phyloP scores from a whole-genome alignment of 1,139 yeast species.

The Debaryomyces robertsiae region DNA sequence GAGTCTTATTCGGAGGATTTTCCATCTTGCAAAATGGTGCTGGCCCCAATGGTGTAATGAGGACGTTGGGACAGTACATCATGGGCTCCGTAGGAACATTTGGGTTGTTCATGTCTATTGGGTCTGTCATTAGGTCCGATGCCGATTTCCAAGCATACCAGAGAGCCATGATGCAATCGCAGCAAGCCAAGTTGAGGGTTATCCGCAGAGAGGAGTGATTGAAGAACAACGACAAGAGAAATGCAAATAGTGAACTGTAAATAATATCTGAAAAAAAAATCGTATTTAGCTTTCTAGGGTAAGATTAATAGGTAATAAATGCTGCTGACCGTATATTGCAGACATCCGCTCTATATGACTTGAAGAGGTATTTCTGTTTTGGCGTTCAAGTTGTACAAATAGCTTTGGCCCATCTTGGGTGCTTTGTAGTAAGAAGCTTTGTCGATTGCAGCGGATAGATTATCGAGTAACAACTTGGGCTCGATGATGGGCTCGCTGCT shows the following conservation, averaged over 20 bases:
- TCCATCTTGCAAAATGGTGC: constrained; percentile 92
- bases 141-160: constrained; percentile 47
- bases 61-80: constrained; percentile 95
- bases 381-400: constrained; percentile 34
- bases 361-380: constrained; percentile 10
- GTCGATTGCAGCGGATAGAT: constrained; percentile 24
- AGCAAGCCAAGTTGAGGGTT: constrained; percentile 40
- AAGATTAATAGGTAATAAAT: constrained; percentile 7
- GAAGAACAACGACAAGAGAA: constrained; percentile 4
- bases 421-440: constrained; percentile 27
- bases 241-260: not conserved
- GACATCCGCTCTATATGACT: not conserved
- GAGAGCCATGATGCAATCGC: constrained; percentile 38
- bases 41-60: constrained; percentile 97
- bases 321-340: not conserved
- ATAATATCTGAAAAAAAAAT: constrained; percentile 1
- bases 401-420: constrained; percentile 49
- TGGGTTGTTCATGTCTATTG: constrained; percentile 94
- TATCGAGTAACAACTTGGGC: constrained; percentile 55
- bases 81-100: constrained; percentile 97
- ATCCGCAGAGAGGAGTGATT: constrained; percentile 24
- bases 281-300: constrained; percentile 8
- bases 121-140: constrained; percentile 88
- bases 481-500: constrained; percentile 87
- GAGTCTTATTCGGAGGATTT: constrained; percentile 91